Base-by-base conservation (phyloP, 192 early-diverging fungal genomes). In the Coemansia erecta region DNA sequence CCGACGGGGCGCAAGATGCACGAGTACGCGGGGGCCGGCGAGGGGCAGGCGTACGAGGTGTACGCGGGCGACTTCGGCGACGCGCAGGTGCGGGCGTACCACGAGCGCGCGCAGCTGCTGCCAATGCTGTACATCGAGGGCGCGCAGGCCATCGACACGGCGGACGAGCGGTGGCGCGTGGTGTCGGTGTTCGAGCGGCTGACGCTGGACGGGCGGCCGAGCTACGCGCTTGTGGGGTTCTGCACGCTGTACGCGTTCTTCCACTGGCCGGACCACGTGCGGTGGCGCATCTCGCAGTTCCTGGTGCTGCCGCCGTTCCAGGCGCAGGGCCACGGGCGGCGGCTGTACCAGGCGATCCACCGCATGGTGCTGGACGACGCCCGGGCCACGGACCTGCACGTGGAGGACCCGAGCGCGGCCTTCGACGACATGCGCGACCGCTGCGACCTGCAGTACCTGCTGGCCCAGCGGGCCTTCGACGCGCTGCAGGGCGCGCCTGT, bases 281-380 rank as follows among this genome's bases (percentile, higher is more conserved):
- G 94, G 14, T 84, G 93, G 79, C 77, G 94, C 33, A 98, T 98
- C 48, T 94, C 93, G 69, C 95, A 98, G 84, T 93, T 95, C 61
- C 60, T 98, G 9, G 85, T 98, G n/a, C 66, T 98, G 58, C 95
- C 95, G 23, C 89, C 93, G 40, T 95, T 83, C 71, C 93, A 93
- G 63, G 77, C 82, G 49, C 72, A 84, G 53, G 92, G 92, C 22
- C 92, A 94, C 70, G 95, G 93, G 54, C 82, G 86, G 63, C 72
- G 62, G 48, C 68, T 94, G 8, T 94, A 94, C 63, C 58, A 69
- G 17, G 70, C 75, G 8, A 61, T 92, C 8, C 87, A 90, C 68
- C 37, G 77, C 12, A 40, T 66, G 3, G 58, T 73, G 1, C 22
- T 43, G 2, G 37, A 11, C 0, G 63, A 53, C 15, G 40, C 60